Base-by-base conservation (phyloP, 2,329 filamentous ascomycete genomes). In the Sporothrix euskadiensis region DNA sequence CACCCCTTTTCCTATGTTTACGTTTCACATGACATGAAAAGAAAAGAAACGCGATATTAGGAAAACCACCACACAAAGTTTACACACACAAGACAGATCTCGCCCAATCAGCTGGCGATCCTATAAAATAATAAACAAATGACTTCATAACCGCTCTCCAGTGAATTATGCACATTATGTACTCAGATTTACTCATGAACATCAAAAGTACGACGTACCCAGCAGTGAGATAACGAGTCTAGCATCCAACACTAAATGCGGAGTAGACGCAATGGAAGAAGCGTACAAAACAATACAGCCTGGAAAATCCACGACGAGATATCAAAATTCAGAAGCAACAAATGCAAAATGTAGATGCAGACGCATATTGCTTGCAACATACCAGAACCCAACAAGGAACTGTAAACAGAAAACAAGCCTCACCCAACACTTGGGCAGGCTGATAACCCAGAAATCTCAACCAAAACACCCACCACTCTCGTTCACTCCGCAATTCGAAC, bases 231-330 rank as follows among this genome's bases (percentile, higher is more conserved):
- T 4, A 44, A 9, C 63, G 35, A 52, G 44, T 68, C 65, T 68
- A 66, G n/a, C 26, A 52, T 32, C 47, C 47, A 32, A 35, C 14
- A 49, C 3, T 35, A 12, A 1, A 56, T 26, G 1, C 35, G 35
- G n/a, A 19, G 9, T 35, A 32, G 39, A 30, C 49, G 26, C 47
- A 52, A 52, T 52, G 65, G 26, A 30, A 49, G 35, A 49, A 52
- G 65, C 22, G 30, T 52, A 35, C 44, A 35, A 35, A 52, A 35
- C 30, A 66, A 39, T 66, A 66, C 61, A 66, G 39, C 39, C 61
- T 66, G 39, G 14, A 47, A 47, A 19, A 47, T 66, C 61, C 61
- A 44, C 65, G 7, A 66, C 44, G 7, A 66, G 63, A 66, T 10
- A 66, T 47, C n/a, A 47, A 68, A 52, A 35, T 35, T 4, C 35